Base-by-base conservation (phyloP, 495 filamentous ascomycete species). In the Penicillium diatomitis region DNA sequence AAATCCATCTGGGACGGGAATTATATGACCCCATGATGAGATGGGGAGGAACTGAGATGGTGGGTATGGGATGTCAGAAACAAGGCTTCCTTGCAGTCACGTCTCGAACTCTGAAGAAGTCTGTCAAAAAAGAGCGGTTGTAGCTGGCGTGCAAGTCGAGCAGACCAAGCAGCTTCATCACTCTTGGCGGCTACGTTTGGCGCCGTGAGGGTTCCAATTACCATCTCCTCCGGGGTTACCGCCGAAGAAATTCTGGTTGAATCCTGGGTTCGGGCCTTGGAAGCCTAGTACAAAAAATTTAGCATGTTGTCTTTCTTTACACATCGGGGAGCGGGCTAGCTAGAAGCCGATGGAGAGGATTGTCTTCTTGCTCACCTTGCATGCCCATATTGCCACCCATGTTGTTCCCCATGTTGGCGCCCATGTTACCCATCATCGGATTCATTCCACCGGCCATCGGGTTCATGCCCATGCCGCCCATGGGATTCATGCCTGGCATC, bases 141-240 rank as follows among this genome's bases (percentile, higher is more conserved):
- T 6, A 6, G 6, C 34, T 36, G 7, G 34, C 1, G 10, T 1
- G 10, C 7, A 36, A 7, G 34, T 36, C 7, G 9, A 8, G 2
- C 7, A 5, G 30, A 5, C 6, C n/a, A n/a, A 8, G 33, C 4
- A 6, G 8, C 33, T 48, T 20, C 9, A 49, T 63, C 74, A 85
- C 58, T 85, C 82, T 52, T 81, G 80, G 47, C 86, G 78, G 50
- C 83, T 83, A 48, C 86, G 77, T 65, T 95, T 95, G 6, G 85
- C 80, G 30, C 86, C 86, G 54, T 95, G 88, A 0, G 88, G 88
- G 56, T 95, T 92, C 80, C 86, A 86, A 54, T 76, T 77, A 31
- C 79, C 83, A 51, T 78, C 79, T 33, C 70, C 73, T 5, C 60
- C 73, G 50, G 82, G 79, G 56, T 83, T 79, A 48, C 74, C 73